Base-by-base conservation (phyloP, 2,329 filamentous ascomycete species). In the Verruconis gallopava region DNA sequence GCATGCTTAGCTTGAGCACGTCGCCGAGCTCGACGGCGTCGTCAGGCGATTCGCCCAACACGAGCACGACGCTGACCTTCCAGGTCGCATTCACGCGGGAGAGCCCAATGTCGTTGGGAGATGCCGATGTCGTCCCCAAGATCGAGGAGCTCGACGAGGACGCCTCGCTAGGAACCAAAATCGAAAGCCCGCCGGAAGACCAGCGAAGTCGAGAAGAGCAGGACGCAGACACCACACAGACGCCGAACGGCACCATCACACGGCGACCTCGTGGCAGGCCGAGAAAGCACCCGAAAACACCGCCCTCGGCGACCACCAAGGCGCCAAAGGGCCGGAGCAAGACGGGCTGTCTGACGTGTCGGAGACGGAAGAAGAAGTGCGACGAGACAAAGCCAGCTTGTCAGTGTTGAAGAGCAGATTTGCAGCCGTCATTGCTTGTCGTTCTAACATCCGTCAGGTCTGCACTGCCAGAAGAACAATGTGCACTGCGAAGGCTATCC, bases 391-490 rank as follows among this genome's bases (percentile, higher is more conserved):
- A 62, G 49, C 64, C 64, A 28, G 55, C 55, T 33, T 69, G 63
- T 65, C 57, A 41, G 50, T 42, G 4, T 21, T 21, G 46, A n/a
- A n/a, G n/a, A n/a, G n/a, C n/a, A n/a, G n/a, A n/a, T n/a, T n/a
- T n/a, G n/a, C n/a, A n/a, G n/a, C n/a, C 4, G 15, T 18, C 28
- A 18, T 3, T 34, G 5, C 38, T 12, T 25, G 34, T 22, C 21
- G 19, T 15, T 37, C 55, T 62, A 46, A 61, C 41, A 42, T 49
- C 44, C 37, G 44, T 38, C 47, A 85, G 81, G 83, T 52, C 71
- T 85, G 60, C 93, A 93, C 53, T 94, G 86, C 55, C 81, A 91
- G 62, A 94, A 93, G 69, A 94, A 93, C 57, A 85, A 85, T 5
- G 84, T 93, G 11, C 76, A 88, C 11, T 94, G 86, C 56, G 85